A percentile compares a stretch with the other conserved stretches of the same genome.
These are phyloP conservation scores for Tuber aestivum DNA, from an alignment of 495 filamentous ascomycete species.

Conservation along the genomic window DNA sequence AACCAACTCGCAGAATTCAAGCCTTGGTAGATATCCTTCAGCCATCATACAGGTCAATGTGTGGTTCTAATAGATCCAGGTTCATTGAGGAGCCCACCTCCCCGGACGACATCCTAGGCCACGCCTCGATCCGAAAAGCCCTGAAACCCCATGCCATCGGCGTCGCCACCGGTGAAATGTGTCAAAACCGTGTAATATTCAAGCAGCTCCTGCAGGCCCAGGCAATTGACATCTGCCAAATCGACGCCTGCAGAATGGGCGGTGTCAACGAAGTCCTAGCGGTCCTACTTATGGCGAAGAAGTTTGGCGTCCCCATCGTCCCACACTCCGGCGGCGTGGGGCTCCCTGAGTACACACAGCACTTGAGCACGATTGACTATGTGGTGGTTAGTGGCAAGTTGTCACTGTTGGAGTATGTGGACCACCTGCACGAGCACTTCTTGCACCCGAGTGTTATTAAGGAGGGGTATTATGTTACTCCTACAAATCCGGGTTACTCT, in stretches of 20 bases:
- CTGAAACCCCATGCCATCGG: slow-evolving; percentile 68
- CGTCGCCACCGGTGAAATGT: slow-evolving; percentile 94
- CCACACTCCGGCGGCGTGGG: slow-evolving; percentile 87
- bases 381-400: slow-evolving; percentile 76
- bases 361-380: slow-evolving; percentile 90
- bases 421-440: slow-evolving; percentile 92
- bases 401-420: slow-evolving; percentile 83
- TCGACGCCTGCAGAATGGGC: slow-evolving; percentile 85
- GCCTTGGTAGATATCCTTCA: slow-evolving; percentile 55
- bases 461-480: slow-evolving; percentile 84
- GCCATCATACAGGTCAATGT: background rate
- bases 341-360: slow-evolving; percentile 89
- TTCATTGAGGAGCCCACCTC: slow-evolving; percentile 97
- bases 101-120: slow-evolving; percentile 85
- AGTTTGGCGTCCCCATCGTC: slow-evolving; percentile 75
- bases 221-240: slow-evolving; percentile 82
- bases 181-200: slow-evolving; percentile 89
- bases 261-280: slow-evolving; percentile 90
- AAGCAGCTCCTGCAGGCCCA: slow-evolving; percentile 78
- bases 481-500: slow-evolving; percentile 73
- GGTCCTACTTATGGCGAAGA: slow-evolving; percentile 83
- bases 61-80: slow-evolving; percentile 4
- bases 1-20: slow-evolving; percentile 71
- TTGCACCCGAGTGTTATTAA: slow-evolving; percentile 70
- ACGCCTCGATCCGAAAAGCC: slow-evolving; percentile 75